A percentile compares a stretch with the other conserved stretches of the same genome.
These are phyloP conservation scores for Curvularia eragrostidis DNA, from an alignment of 2,329 filamentous ascomycete genomes.

Conservation along the genomic window DNA sequence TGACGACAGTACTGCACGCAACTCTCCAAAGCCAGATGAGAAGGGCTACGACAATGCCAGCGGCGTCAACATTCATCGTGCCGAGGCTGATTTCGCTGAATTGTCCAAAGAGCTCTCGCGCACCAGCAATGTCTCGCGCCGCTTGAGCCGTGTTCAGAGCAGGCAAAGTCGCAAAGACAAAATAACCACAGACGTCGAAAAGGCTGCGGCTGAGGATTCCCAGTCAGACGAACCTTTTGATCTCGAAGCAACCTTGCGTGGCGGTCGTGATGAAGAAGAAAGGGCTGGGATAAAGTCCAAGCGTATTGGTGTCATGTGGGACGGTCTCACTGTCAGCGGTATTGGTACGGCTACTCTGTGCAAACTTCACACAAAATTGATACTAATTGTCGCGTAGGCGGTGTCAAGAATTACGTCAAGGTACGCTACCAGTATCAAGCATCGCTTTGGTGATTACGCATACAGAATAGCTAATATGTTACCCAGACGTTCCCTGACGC, in stretches of 20 bases:
- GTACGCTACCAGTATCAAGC: slow-evolving; percentile 18
- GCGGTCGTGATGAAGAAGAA: slow-evolving; percentile 72
- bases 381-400: slow-evolving; percentile 43
- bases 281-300: slow-evolving; percentile 82
- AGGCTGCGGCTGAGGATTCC: slow-evolving; percentile 50
- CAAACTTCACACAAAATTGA: not conserved
- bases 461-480: slow-evolving; percentile 18
- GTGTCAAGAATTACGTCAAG: slow-evolving; percentile 71
- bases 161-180: slow-evolving; percentile 50
- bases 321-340: slow-evolving; percentile 76
- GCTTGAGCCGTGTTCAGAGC: slow-evolving; percentile 55
- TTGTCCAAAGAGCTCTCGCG: slow-evolving; percentile 60
- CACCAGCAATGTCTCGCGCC: slow-evolving; percentile 48
- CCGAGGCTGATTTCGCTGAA: slow-evolving; percentile 73
- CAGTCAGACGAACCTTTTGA: slow-evolving; percentile 67
- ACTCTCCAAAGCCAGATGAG: slow-evolving; percentile 29
- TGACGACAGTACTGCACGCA: slow-evolving; percentile 29
- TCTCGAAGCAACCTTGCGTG: slow-evolving; percentile 75
- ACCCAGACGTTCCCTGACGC: slow-evolving; percentile 76
- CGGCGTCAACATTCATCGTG: slow-evolving; percentile 68
- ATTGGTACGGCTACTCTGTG: slow-evolving; percentile 56
- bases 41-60: slow-evolving; percentile 25
- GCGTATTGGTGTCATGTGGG: slow-evolving; percentile 75
- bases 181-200: slow-evolving; percentile 63
- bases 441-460: slow-evolving; percentile 18